These are phyloP conservation scores for Blastobotrys petasosporus DNA, from an alignment of 1,139 yeast genomes.

Conservation along the genomic window DNA sequence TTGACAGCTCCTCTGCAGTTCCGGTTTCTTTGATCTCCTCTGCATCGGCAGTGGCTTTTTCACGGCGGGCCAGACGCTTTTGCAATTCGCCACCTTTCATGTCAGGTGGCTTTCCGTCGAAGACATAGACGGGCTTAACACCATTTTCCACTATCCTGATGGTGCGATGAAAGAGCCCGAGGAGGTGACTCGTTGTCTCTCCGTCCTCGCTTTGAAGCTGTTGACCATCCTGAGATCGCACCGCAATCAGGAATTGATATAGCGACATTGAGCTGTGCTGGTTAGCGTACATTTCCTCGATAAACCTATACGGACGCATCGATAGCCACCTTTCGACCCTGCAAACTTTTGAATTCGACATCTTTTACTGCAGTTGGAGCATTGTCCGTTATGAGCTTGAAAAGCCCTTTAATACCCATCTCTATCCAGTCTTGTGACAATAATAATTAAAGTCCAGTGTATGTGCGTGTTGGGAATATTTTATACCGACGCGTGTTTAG, in stretches of 20 bases:
- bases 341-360: slow-evolving; percentile 75
- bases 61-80: slow-evolving; percentile 73
- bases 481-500: too few species aligned
- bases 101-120: slow-evolving; percentile 93
- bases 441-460: too few species aligned
- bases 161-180: slow-evolving; percentile 94
- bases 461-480: too few species aligned
- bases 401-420: slow-evolving; percentile 82
- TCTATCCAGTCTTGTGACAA: slow-evolving; percentile 4
- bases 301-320: slow-evolving; percentile 65
- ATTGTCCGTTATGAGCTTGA: slow-evolving; percentile 76
- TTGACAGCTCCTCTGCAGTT: slow-evolving; percentile 66
- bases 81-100: slow-evolving; percentile 90
- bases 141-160: slow-evolving; percentile 84
- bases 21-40: slow-evolving; percentile 76
- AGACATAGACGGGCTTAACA: slow-evolving; percentile 91
- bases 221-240: slow-evolving; percentile 94
- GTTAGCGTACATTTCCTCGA: too few species aligned
- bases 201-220: slow-evolving; percentile 84
- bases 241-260: slow-evolving; percentile 91
- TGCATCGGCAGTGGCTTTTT: slow-evolving; percentile 72
- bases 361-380: slow-evolving; percentile 78
- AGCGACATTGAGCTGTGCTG: slow-evolving; percentile 85
- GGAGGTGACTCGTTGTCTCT: slow-evolving; percentile 85
- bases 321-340: slow-evolving; percentile 94